Evolutionary conservation across 2,329 filamentous ascomycete genomes (phyloP).

Genomic region (Aspergillus neoniger): DNA sequence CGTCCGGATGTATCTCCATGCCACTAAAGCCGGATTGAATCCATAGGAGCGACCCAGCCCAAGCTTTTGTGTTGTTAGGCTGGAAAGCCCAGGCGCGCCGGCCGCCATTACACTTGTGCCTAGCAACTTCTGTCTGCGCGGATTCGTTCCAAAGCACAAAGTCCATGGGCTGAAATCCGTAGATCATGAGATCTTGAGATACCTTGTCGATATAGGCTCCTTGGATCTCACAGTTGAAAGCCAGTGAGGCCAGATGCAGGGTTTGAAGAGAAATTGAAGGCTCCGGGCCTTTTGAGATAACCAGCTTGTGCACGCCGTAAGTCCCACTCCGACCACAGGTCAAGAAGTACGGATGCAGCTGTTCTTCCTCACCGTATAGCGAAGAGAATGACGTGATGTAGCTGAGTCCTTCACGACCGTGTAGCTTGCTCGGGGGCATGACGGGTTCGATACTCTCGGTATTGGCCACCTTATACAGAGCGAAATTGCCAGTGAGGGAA

Average conservation of each 20-base stretch:
- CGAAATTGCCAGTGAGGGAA: constrained; percentile 57
- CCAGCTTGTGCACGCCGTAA: constrained; percentile 64
- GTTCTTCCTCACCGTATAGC: constrained; percentile 14
- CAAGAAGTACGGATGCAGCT: constrained; percentile 52
- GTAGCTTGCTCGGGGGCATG: constrained; percentile 36
- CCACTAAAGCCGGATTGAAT: constrained; percentile 67
- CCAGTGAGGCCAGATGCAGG: constrained; percentile 68
- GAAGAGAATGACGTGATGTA: constrained; percentile 50
- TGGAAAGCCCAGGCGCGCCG: constrained; percentile 73
- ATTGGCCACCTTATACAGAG: constrained; percentile 44
- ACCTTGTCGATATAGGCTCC: constrained; percentile 62
- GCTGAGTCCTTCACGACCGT: constrained; percentile 68
- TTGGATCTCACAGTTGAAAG: constrained; percentile 76
- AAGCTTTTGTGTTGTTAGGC: constrained; percentile 24
- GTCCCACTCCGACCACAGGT: constrained; percentile 76
- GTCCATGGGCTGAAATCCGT: constrained; percentile 76
- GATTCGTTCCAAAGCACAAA: constrained; percentile 84
- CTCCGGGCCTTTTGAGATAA: constrained; percentile 25
- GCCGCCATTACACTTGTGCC: constrained; percentile 78
- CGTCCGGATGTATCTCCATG: constrained; percentile 41
- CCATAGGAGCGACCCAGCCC: constrained; percentile 66
- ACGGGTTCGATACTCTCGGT: constrained; percentile 25
- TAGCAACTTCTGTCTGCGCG: constrained; percentile 66
- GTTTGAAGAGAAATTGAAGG: constrained; percentile 46
- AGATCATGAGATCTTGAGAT: constrained; percentile 64